A percentile compares a stretch with the other conserved stretches of the same genome.
Evolutionary conservation across 2,329 filamentous ascomycete genomes (phyloP).

Genomic region (Nothopassalora personata): DNA sequence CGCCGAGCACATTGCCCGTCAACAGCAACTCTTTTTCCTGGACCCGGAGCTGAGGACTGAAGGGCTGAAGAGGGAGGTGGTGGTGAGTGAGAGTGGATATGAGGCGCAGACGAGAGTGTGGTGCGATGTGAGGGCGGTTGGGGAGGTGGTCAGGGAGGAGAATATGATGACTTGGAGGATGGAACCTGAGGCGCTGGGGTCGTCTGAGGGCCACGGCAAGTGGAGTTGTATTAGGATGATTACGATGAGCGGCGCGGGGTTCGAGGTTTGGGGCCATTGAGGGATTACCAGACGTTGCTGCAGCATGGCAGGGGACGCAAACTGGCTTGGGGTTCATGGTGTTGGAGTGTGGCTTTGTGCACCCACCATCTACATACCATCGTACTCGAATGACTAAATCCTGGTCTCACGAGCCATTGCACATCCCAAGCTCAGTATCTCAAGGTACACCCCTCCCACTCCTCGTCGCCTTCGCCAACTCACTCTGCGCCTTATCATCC

Average conservation of each 20-base stretch:
- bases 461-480: conserved; percentile 48
- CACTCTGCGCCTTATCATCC: conserved; percentile 43
- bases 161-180: too few relatives aligned
- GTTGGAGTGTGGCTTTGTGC: too few relatives aligned
- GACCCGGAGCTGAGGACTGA: not conserved
- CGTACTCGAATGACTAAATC: too few relatives aligned
- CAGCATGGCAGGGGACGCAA: too few relatives aligned
- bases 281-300: too few relatives aligned
- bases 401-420: too few relatives aligned
- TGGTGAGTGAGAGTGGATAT: not conserved
- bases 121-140: not conserved
- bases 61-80: not conserved
- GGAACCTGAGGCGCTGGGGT: too few relatives aligned
- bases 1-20: not conserved
- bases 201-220: not conserved
- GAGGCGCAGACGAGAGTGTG: not conserved
- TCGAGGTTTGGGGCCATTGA: too few relatives aligned
- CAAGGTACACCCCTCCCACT: conserved; percentile 59
- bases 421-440: conserved; percentile 13
- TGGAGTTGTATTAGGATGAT: not conserved
- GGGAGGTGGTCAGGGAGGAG: not conserved
- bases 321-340: too few relatives aligned
- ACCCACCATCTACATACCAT: too few relatives aligned
- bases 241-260: too few relatives aligned
- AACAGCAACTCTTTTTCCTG: not conserved